Percentiles rank a stretch among this genome's conserved stretches.
Evolutionary conservation across 2,329 filamentous ascomycete genomes (phyloP).

Genomic region (Cadophora sp.): DNA sequence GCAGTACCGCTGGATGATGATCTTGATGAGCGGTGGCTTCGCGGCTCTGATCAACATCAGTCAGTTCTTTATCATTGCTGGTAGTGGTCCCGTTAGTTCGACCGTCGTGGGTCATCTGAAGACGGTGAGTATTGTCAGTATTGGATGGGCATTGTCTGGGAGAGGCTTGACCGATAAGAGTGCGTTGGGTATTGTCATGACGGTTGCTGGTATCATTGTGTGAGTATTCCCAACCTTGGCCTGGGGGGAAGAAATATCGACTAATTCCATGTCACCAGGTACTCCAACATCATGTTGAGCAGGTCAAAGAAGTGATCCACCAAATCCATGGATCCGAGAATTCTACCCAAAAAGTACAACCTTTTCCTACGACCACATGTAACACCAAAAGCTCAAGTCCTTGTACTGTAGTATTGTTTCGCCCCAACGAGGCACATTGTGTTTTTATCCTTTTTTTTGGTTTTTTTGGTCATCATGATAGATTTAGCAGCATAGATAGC

Average conservation of each 20-base stretch:
- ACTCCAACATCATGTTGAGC: constrained; percentile 40
- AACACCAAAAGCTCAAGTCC: constrained; percentile 4
- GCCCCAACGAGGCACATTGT: neutral
- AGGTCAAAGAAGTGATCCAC: constrained; percentile 26
- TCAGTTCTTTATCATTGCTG: constrained; percentile 45
- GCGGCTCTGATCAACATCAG: constrained; percentile 47
- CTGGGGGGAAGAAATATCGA: neutral
- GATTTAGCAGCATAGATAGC: constrained; percentile 9
- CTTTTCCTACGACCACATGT: neutral
- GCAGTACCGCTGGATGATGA: constrained; percentile 47
- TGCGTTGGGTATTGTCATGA: constrained; percentile 38
- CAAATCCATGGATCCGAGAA: neutral
- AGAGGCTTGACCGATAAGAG: constrained; percentile 35
- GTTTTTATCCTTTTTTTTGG: neutral
- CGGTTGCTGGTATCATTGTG: constrained; percentile 38
- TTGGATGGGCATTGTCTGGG: constrained; percentile 39
- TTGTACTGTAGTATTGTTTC: neutral
- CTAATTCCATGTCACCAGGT: constrained; percentile 28
- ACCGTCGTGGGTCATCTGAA: constrained; percentile 53
- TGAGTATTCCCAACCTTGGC: constrained; percentile 22
- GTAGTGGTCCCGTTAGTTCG: constrained; percentile 48
- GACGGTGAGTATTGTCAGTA: constrained; percentile 43
- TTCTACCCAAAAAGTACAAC: neutral
- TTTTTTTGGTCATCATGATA: constrained; percentile 21
- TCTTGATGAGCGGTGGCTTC: constrained; percentile 50